Conservation (phyloP, 495 filamentous ascomycete genomes). For the Aspergillus cavernicola region DNA sequence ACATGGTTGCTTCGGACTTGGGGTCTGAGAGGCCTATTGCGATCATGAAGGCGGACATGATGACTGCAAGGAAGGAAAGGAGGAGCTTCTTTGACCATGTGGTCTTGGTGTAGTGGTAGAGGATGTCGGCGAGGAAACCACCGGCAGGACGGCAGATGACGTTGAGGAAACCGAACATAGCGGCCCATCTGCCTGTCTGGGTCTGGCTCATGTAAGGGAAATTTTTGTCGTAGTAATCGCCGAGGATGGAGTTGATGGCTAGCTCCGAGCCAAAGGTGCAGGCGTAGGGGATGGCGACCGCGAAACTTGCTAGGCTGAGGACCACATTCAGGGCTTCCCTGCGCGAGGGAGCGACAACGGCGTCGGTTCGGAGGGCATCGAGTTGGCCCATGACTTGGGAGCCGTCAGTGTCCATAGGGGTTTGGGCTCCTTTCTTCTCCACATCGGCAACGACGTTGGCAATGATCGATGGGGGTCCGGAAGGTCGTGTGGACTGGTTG, state of each 20-base stretch:
- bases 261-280: conserved; percentile 86
- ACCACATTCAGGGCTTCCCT: conserved; percentile 55
- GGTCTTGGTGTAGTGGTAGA: conserved; percentile 59
- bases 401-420: conserved; percentile 45
- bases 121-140: conserved; percentile 67
- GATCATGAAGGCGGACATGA: conserved; percentile 65
- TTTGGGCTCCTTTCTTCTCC: conserved; percentile 38
- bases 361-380: conserved; percentile 51
- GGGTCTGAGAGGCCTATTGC: conserved; percentile 66
- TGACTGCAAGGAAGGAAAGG: conserved; percentile 58
- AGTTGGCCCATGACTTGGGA: conserved; percentile 50
- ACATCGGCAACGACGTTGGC: conserved; percentile 42
- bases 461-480: conserved; percentile 28
- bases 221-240: conserved; percentile 73
- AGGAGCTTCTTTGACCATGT: conserved; percentile 77
- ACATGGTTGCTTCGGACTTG: conserved; percentile 58
- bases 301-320: conserved; percentile 62
- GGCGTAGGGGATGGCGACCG: conserved; percentile 68
- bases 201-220: conserved; percentile 75
- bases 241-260: conserved; percentile 78
- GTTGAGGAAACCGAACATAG: conserved; percentile 91
- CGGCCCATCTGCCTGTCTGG: conserved; percentile 69
- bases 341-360: conserved; percentile 62
- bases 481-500: conserved; percentile 28
- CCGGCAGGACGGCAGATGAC: conserved; percentile 70